Evolutionary conservation across 805 yeast species (phyloP).

Genomic region (Candida hungchunana): DNA sequence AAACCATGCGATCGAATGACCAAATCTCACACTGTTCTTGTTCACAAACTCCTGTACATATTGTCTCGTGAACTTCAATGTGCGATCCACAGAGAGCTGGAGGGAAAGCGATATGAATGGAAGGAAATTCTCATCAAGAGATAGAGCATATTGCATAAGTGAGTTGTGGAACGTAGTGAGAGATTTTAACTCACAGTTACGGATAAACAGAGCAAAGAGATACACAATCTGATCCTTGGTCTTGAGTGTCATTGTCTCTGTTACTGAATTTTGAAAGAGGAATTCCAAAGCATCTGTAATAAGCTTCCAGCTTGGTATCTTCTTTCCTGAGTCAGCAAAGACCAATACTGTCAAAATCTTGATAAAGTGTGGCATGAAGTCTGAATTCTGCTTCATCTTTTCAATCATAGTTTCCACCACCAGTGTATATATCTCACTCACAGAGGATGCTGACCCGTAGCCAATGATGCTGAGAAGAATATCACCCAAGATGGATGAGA

Average conservation of each 20-base stretch:
- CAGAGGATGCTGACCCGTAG: conserved; percentile 48
- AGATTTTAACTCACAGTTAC: conserved; percentile 49
- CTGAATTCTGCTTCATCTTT: conserved; percentile 14
- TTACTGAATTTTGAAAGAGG: conserved; percentile 5
- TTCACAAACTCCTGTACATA: conserved; percentile 47
- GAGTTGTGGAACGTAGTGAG: conserved; percentile 44
- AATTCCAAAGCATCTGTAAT: conserved; percentile 23
- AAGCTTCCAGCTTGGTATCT: conserved; percentile 49
- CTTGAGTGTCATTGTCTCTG: conserved; percentile 1
- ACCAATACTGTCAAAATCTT: conserved; percentile 43
- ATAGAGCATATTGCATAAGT: conserved; percentile 38
- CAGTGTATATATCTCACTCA: conserved; percentile 40
- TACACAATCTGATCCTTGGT: conserved; percentile 33
- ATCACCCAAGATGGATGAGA: conserved; percentile 51
- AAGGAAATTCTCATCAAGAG: conserved; percentile 35
- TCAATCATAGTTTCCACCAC: conserved; percentile 24
- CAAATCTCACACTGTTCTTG: conserved; percentile 34
- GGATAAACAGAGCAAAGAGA: conserved; percentile 44
- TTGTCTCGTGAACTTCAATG: conserved; percentile 39
- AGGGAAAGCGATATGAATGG: conserved; percentile 45
- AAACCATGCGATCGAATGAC: conserved; percentile 38
- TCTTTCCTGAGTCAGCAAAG: conserved; percentile 70
- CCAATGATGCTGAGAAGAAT: conserved; percentile 48
- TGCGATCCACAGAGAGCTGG: conserved; percentile 39
- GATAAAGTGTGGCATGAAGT: conserved; percentile 14